Conservation (phyloP, 1,139 yeast genomes). For the Yamadazyma dushanensis region DNA sequence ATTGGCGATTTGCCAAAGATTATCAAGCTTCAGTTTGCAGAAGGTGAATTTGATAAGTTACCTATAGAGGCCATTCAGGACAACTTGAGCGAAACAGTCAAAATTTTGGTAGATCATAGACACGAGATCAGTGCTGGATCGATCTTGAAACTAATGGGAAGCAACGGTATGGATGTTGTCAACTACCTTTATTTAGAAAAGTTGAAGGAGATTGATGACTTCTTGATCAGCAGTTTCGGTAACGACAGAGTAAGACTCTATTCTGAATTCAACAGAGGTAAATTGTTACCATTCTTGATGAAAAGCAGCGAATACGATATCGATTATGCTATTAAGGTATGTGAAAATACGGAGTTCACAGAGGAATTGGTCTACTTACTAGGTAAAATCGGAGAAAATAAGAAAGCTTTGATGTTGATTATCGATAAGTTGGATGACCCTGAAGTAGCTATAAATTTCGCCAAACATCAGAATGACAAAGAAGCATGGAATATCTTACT, state of each 20-base stretch:
- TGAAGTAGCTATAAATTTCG: conserved; percentile 77
- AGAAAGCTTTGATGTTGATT: conserved; percentile 72
- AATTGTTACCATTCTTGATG: conserved; percentile 52
- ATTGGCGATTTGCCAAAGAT: conserved; percentile 52
- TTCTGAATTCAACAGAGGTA: conserved; percentile 56
- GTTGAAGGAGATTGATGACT: conserved; percentile 54
- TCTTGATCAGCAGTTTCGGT: conserved; percentile 56
- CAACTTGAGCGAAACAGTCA: conserved; percentile 46
- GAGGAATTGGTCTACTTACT: conserved; percentile 80
- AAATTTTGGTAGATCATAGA: conserved; percentile 60
- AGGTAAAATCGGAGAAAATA: conserved; percentile 81
- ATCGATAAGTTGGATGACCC: conserved; percentile 80
- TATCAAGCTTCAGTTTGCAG: conserved; percentile 43
- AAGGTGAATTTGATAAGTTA: conserved; percentile 29
- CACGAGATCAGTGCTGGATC: conserved; percentile 60
- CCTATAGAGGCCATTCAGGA: conserved; percentile 45
- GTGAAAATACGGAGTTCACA: conserved; percentile 51
- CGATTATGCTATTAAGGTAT: conserved; percentile 63
- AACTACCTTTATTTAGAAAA: conserved; percentile 62
- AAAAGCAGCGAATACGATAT: conserved; percentile 61
- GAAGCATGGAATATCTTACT: conserved; percentile 81
- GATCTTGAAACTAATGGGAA: conserved; percentile 50
- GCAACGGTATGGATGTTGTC: conserved; percentile 47
- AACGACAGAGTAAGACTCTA: conserved; percentile 65
- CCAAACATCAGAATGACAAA: conserved; percentile 65